Base-by-base conservation (phyloP, 768 basidiomycete genomes). In the Termitomyces heimii region DNA sequence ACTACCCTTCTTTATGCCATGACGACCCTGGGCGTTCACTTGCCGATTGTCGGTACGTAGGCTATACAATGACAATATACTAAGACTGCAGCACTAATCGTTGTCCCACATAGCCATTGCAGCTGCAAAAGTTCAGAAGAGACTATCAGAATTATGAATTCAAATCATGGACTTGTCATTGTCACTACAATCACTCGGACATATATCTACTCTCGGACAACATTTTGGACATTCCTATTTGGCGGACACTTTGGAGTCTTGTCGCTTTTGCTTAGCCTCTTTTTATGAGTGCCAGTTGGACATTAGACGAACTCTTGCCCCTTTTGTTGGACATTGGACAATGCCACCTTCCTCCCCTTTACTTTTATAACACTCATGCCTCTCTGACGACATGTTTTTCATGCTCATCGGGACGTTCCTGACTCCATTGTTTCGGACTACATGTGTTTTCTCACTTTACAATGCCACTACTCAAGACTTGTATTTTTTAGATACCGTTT, bases 1-100 rank as follows among this genome's bases (percentile, higher is more conserved):
- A 76, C 75, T 34, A 75, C 81, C 18, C 68, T 90, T 51, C 72
- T 86, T 29, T 85, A 80, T 62, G 85, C 83, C 59, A 81, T 89
- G 80, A 83, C 75, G 57, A 80, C 73, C 56, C 79, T 89, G 45
- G 77, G 79, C 58, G 68, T 80, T 12, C 76, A 76, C 47, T 88
- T 84, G 67, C 88, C 88, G 32, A 71, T 89, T 59, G 72, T 85
- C 56, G 73, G 75, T 74, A 60, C 51, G 76, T 68, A 45, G 28
- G 20, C 9, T 28, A 43, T 48, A 28, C 12, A 20, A 9, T 29
- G 5, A 43, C 20, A 24, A 26, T 43, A 47, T 45, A 18, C 42
- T 22, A 31, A 26, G 40, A 34, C 9, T 9, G 26, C 20, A 20
- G 18, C n/a, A 34, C 54, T 64, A 29, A 60, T 18, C 40, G 26